Base-by-base conservation (phyloP, 306 rosid genomes). In the Vigna reflexopilosa region DNA sequence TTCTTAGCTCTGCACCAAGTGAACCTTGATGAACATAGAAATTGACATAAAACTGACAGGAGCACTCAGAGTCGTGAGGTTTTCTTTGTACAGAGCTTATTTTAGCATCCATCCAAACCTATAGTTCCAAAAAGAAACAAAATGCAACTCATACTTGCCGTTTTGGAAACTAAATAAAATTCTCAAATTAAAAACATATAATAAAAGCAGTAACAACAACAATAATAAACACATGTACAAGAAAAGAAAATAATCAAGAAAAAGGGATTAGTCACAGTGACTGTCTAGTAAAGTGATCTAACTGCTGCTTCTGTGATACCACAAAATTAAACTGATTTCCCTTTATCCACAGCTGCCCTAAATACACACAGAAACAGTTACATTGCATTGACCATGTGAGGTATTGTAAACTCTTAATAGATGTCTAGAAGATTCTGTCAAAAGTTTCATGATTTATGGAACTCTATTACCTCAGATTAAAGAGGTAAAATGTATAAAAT, bases 61-160 rank as follows among this genome's bases (percentile, higher is more conserved):
- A 64, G 85, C 98, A 94, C 72, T 77, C 81, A 24, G 89, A 67
- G 49, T 81, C 91, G 68, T 94, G 98, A 26, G 92, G 95, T 81
- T 78, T 90, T 84, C 98, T 87, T 81, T 89, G 90, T 3, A 94
- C 83, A 32, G 97, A 94, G 70, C 92, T 90, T 83, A 94, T 89
- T 90, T 81, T 88, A 72, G 92, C 97, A 89, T 94, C 98, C 19
- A 58, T 14, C 95, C 92, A 88, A 17, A 83, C 92, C 98, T 94
- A 40, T 16, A 81, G 50, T 72, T 56, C 1, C 15, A 7, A 44
- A 68, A 54, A 10, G 19, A 69, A 61, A 59, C 10, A 69, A 34
- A 5, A 14, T 49, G 52, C 52, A 51, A 34, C 32, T 67, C 61
- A 72, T 48, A 59, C 52, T 67, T 57, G 45, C 42, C 11, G 32